These are phyloP conservation scores for Chlorophyllum brunneum DNA, from an alignment of 768 basidiomycete genomes.

Conservation along the genomic window DNA sequence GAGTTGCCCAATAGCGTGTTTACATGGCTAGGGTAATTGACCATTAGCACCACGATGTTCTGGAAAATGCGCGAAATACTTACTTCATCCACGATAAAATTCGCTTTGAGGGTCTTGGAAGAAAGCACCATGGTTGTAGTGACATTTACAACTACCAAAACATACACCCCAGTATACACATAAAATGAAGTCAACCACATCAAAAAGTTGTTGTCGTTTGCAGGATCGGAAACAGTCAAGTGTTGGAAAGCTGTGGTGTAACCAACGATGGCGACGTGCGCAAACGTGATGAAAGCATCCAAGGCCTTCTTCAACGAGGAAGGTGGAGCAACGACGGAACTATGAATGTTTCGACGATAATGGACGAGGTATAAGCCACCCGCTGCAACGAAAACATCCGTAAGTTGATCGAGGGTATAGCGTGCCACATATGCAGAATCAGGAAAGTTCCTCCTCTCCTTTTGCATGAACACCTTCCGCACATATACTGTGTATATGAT, in stretches of 20 bases:
- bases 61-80: neutral
- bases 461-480: neutral
- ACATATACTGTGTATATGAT: conserved; percentile 3
- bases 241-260: neutral
- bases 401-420: neutral
- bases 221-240: neutral
- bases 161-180: neutral
- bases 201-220: neutral
- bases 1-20: neutral
- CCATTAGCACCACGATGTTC: neutral
- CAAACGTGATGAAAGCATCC: neutral
- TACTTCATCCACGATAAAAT: neutral
- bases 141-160: neutral
- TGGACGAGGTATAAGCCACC: neutral
- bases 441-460: neutral
- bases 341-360: neutral
- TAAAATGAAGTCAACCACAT: neutral
- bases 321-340: neutral
- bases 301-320: neutral
- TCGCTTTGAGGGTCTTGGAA: neutral
- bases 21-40: neutral
- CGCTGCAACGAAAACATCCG: neutral
- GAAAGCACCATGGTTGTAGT: neutral
- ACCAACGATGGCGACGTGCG: neutral
- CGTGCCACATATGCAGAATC: neutral